phyloP scores from a whole-genome alignment of 2,329 filamentous ascomycete species.

The Atkinsonella hypoxylon region DNA sequence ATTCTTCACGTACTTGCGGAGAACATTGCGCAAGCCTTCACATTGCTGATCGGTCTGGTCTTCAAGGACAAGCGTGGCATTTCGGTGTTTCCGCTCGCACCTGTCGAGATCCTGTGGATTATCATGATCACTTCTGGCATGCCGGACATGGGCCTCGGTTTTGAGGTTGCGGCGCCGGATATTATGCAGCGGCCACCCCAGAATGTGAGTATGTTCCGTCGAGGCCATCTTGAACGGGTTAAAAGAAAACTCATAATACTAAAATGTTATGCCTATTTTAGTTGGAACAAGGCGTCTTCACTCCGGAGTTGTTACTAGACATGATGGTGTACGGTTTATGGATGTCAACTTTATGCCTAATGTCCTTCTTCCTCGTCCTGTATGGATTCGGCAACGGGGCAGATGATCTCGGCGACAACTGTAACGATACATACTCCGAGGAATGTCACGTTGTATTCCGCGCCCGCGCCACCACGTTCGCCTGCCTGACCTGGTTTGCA shows the following conservation, averaged over 20 bases:
- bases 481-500: slow-evolving; percentile 61
- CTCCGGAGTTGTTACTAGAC: slow-evolving; percentile 50
- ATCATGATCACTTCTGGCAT: slow-evolving; percentile 68
- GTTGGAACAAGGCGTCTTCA: slow-evolving; percentile 46
- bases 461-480: slow-evolving; percentile 60
- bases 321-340: slow-evolving; percentile 56
- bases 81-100: slow-evolving; percentile 59
- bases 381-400: slow-evolving; percentile 34
- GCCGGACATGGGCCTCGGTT: slow-evolving; percentile 64
- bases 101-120: slow-evolving; percentile 68
- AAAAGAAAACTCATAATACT: neutral
- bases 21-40: slow-evolving; percentile 58
- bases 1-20: slow-evolving; percentile 55
- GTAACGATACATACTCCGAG: slow-evolving; percentile 43
- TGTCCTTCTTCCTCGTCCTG: slow-evolving; percentile 39
- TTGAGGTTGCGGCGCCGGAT: slow-evolving; percentile 56
- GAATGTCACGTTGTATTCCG: slow-evolving; percentile 52
- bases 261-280: neutral
- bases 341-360: slow-evolving; percentile 49
- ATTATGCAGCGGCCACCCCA: slow-evolving; percentile 60
- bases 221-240: no score
- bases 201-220: slow-evolving; percentile 26
- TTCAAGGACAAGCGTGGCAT: slow-evolving; percentile 54
- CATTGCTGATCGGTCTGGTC: slow-evolving; percentile 54
- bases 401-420: slow-evolving; percentile 42